phyloP scores from a whole-genome alignment of 257 asterid species.

The Parsonsia alboflavescens region DNA sequence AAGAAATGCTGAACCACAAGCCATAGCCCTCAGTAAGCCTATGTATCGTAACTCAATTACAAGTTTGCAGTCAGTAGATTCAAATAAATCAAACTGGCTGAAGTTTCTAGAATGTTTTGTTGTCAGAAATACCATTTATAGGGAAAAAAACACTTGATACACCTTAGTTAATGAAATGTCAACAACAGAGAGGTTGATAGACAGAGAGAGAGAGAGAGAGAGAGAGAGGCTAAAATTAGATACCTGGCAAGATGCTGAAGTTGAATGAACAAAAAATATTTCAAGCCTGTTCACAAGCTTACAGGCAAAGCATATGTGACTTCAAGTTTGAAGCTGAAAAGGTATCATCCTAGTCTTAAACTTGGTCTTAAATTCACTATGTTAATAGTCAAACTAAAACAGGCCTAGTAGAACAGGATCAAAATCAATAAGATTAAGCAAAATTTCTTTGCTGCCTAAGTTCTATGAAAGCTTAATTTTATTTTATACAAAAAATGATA shows the following conservation, averaged over 20 bases:
- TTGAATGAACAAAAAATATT: not conserved
- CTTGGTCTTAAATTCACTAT: not conserved
- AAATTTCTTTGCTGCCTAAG: too few relatives aligned
- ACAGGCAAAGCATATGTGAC: not conserved
- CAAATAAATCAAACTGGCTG: not conserved
- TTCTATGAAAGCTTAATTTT: not conserved
- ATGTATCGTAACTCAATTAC: not conserved
- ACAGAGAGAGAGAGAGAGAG: too few relatives aligned
- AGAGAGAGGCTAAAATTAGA: too few relatives aligned
- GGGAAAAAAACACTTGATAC: not conserved
- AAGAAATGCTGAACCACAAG: not conserved
- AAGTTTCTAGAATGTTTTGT: too few relatives aligned
- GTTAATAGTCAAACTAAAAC: not conserved
- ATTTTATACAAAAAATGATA: not conserved
- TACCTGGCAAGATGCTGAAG: not conserved
- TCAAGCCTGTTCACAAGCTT: not conserved
- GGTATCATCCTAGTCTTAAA: not conserved
- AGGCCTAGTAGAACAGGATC: not conserved
- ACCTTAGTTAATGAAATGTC: not conserved
- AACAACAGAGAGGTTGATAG: not conserved
- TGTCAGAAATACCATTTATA: too few relatives aligned
- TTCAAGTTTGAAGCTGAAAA: not conserved
- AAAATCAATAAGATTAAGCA: not conserved
- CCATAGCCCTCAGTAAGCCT: not conserved
- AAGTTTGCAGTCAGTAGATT: not conserved